Evolutionary conservation across 768 basidiomycete genomes (phyloP).

Genomic region (Tylopilus plumbeoviolaceoides): DNA sequence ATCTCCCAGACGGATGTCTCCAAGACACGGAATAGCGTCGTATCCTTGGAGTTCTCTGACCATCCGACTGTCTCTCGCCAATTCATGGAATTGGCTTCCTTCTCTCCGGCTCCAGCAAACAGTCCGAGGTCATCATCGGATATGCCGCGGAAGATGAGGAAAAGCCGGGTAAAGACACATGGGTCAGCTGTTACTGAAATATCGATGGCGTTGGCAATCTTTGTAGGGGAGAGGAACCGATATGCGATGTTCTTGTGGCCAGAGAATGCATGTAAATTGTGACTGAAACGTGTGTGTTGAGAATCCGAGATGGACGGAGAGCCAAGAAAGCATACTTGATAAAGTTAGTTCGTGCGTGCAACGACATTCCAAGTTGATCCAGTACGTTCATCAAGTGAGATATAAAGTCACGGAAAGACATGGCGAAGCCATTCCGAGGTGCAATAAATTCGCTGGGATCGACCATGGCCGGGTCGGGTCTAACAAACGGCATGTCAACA

Average conservation of each 20-base stretch:
- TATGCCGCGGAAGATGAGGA: constrained; percentile 82
- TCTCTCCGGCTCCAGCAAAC: constrained; percentile 78
- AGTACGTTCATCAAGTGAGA: constrained; percentile 79
- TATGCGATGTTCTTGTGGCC: constrained; percentile 86
- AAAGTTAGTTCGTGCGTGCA: constrained; percentile 78
- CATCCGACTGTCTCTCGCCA: constrained; percentile 81
- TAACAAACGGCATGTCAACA: constrained; percentile 27
- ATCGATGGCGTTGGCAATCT: constrained; percentile 83
- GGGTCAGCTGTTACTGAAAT: constrained; percentile 79
- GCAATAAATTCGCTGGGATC: constrained; percentile 78
- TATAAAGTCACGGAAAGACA: constrained; percentile 77
- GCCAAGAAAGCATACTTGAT: constrained; percentile 55
- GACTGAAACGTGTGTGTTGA: constrained; percentile 38
- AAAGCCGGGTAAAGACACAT: constrained; percentile 78
- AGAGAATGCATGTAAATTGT: constrained; percentile 71
- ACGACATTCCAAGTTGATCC: constrained; percentile 79
- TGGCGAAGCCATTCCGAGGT: constrained; percentile 80
- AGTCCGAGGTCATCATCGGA: constrained; percentile 73
- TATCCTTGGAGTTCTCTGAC: constrained; percentile 77
- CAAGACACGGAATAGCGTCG: constrained; percentile 68
- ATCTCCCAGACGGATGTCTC: constrained; percentile 80
- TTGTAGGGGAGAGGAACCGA: constrained; percentile 76
- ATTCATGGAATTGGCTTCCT: constrained; percentile 76
- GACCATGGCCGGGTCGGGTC: constrained; percentile 73
- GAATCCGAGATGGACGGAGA: background rate